A percentile compares a stretch with the other conserved stretches of the same genome.
These are phyloP conservation scores for Rhynchospora tenuis DNA, from an alignment of 176 grass and related monocot species.

Conservation along the genomic window DNA sequence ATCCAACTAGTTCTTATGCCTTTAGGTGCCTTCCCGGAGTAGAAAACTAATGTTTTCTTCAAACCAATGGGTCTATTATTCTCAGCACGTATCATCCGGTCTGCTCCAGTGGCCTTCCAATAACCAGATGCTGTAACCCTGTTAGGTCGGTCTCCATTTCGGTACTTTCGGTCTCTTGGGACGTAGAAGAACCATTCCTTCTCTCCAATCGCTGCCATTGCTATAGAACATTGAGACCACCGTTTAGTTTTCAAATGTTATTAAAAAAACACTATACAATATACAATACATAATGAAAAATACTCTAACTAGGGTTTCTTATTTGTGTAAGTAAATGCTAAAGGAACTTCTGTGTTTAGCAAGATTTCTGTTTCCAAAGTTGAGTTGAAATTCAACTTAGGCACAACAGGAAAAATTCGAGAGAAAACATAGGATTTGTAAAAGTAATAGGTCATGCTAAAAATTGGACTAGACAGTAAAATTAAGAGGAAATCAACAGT, in stretches of 20 bases:
- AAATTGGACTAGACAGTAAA: not conserved
- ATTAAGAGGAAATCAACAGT: slow-evolving; percentile 1
- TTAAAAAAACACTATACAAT: not conserved
- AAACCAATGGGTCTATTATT: slow-evolving; percentile 62
- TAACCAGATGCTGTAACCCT: slow-evolving; percentile 90
- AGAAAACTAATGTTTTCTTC: slow-evolving; percentile 99
- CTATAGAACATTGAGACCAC: slow-evolving; percentile 23
- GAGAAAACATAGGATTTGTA: not conserved
- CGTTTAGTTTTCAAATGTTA: slow-evolving; percentile 2
- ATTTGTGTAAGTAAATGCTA: not conserved
- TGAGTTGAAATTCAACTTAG: not conserved
- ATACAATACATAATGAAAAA: not conserved
- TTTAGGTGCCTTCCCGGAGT: slow-evolving; percentile 97
- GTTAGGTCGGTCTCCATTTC: slow-evolving; percentile 95
- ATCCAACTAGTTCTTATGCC: slow-evolving; percentile 88
- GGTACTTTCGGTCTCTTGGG: slow-evolving; percentile 87
- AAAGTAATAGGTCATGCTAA: not conserved
- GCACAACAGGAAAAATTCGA: not conserved
- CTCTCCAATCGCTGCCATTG: slow-evolving; percentile 90
- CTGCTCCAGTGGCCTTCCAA: slow-evolving; percentile 98
- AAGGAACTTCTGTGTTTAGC: not conserved
- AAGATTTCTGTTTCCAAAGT: not conserved
- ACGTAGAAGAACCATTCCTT: slow-evolving; percentile 99
- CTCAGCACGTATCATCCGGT: slow-evolving; percentile 64
- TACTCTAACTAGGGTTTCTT: not conserved